Percentiles rank a stretch among this genome's conserved stretches.
These are phyloP conservation scores for Diplodia mutila DNA, from an alignment of 2,329 filamentous ascomycete genomes.

Conservation along the genomic window DNA sequence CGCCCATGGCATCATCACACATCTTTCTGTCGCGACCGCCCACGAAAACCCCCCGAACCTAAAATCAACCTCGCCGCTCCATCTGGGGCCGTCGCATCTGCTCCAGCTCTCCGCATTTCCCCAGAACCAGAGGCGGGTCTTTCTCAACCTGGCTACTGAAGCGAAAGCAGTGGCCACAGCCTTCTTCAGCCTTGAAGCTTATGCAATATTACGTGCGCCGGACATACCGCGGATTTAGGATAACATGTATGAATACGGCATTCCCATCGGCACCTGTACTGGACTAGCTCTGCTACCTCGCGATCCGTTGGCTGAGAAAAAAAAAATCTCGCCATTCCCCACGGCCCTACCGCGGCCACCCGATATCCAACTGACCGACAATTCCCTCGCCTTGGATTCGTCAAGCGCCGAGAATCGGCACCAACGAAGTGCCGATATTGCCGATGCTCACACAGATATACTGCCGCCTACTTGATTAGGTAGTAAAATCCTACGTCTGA, in stretches of 20 bases:
- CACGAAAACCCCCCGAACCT: constrained; percentile 1
- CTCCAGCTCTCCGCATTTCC: constrained; percentile 2
- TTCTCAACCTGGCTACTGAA: constrained; percentile 10
- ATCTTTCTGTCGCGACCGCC: constrained; percentile 8
- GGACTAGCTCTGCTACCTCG: neutral
- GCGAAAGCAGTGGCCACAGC: neutral
- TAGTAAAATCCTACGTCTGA: too few species aligned
- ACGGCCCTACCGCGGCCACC: neutral
- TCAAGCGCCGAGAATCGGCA: constrained; percentile 2
- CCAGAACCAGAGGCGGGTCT: neutral
- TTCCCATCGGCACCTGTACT: neutral
- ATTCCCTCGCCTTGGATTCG: neutral
- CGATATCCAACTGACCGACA: neutral
- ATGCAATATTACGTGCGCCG: neutral
- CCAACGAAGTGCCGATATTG: neutral
- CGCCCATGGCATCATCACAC: constrained; percentile 14
- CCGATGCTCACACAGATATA: neutral
- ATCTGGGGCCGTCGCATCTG: constrained; percentile 1
- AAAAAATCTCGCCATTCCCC: constrained; percentile 8
- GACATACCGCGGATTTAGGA: neutral
- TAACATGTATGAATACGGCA: neutral
- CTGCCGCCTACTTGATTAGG: too few species aligned
- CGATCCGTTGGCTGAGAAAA: neutral
- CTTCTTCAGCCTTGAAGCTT: neutral
- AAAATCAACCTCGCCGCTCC: constrained; percentile 14